phyloP scores from a whole-genome alignment of 2,329 filamentous ascomycete species.

The Aspergillus pseudonomiae region DNA sequence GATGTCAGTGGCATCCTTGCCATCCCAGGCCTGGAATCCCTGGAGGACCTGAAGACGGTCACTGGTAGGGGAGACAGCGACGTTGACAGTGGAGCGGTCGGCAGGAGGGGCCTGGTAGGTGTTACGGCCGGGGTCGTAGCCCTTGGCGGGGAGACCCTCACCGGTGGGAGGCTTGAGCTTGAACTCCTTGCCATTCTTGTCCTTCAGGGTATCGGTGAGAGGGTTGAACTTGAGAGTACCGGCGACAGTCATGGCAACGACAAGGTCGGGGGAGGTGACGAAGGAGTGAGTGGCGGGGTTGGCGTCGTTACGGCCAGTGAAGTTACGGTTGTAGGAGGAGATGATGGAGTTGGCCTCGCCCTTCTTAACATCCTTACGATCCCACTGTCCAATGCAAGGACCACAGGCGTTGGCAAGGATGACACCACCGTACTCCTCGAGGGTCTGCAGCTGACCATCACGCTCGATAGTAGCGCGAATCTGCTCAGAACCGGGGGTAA shows the following conservation, averaged over 20 bases:
- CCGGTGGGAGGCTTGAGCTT: slow-evolving; percentile 78
- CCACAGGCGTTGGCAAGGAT: slow-evolving; percentile 95
- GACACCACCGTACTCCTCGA: slow-evolving; percentile 94
- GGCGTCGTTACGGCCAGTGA: slow-evolving; percentile 95
- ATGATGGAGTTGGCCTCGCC: slow-evolving; percentile 94
- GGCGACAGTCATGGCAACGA: slow-evolving; percentile 82
- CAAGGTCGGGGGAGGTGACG: slow-evolving; percentile 86
- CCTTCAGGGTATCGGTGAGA: slow-evolving; percentile 86
- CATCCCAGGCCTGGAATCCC: slow-evolving; percentile 87
- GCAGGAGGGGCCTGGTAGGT: slow-evolving; percentile 94
- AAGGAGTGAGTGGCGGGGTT: slow-evolving; percentile 95
- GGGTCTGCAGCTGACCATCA: slow-evolving; percentile 88
- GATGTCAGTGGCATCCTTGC: slow-evolving; percentile 81
- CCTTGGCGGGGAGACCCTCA: slow-evolving; percentile 74
- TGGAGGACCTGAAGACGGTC: slow-evolving; percentile 92
- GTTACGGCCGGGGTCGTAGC: slow-evolving; percentile 88
- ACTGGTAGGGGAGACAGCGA: slow-evolving; percentile 83
- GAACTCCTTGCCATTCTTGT: slow-evolving; percentile 96
- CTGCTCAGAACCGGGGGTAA: slow-evolving; percentile 96
- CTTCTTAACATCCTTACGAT: slow-evolving; percentile 91
- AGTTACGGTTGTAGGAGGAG: slow-evolving; percentile 99
- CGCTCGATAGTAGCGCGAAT: slow-evolving; percentile 90
- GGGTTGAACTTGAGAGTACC: slow-evolving; percentile 93
- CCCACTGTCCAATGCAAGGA: slow-evolving; percentile 94
- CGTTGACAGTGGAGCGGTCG: slow-evolving; percentile 72